phyloP scores from a whole-genome alignment of 2,329 filamentous ascomycete species.

The Fusarium hostae region DNA sequence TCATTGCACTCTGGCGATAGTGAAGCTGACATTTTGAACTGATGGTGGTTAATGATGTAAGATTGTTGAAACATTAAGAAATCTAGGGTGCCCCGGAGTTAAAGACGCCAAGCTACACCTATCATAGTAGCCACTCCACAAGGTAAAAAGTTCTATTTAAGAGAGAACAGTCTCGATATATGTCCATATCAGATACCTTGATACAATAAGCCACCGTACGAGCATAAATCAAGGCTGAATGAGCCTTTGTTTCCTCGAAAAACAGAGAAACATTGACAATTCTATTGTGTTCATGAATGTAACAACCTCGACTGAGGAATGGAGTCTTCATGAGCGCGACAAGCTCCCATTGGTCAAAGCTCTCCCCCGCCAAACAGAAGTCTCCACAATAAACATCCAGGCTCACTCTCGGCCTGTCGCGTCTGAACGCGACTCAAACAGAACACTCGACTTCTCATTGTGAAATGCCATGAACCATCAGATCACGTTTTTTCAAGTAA shows the following conservation, averaged over 20 bases:
- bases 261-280: not conserved
- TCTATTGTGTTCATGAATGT: not conserved
- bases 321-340: not conserved
- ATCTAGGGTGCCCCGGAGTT: constrained; percentile 20
- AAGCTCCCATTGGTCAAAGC: constrained; percentile 36
- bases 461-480: not conserved
- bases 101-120: constrained; percentile 21
- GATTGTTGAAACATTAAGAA: constrained; percentile 31
- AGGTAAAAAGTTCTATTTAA: not conserved
- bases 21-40: constrained; percentile 83
- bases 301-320: not conserved
- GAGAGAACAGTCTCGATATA: not conserved
- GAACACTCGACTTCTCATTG: constrained; percentile 11
- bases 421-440: constrained; percentile 37
- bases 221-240: not conserved
- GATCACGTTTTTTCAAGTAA: not conserved
- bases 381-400: constrained; percentile 24
- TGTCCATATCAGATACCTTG: not conserved
- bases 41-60: constrained; percentile 27
- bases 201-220: not conserved
- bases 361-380: constrained; percentile 22
- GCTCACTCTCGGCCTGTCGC: constrained; percentile 24
- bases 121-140: constrained; percentile 20
- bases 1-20: constrained; percentile 95
- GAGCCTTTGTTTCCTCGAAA: not conserved